Conservation (phyloP, 1,284 basidiomycete genomes). For the Melampsora larici-populina region DNA sequence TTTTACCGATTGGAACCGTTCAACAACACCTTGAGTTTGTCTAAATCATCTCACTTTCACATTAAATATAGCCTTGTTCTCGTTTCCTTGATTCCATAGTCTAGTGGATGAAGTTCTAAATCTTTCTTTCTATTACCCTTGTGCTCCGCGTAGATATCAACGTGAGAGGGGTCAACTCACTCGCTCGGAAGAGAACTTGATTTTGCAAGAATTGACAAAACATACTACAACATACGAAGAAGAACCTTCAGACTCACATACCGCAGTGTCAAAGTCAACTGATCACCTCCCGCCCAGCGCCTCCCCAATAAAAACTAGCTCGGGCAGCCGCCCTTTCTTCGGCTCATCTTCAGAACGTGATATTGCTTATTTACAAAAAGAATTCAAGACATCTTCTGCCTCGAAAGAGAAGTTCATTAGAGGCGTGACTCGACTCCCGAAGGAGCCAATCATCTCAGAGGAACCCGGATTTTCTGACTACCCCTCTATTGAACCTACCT, state of each 20-base stretch:
- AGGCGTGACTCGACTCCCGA: neutral
- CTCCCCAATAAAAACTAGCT: too few relatives aligned
- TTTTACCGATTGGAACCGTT: slow-evolving; percentile 22
- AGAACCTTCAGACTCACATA: slow-evolving; percentile 2
- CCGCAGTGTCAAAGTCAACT: neutral
- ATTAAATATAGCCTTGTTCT: neutral
- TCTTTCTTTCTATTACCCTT: neutral
- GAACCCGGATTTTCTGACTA: neutral
- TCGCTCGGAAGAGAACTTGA: slow-evolving; percentile 15
- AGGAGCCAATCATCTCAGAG: neutral
- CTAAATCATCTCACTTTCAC: neutral
- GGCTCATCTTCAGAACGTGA: neutral
- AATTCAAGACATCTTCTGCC: neutral
- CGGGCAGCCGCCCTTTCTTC: neutral
- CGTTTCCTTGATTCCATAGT: neutral
- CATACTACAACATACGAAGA: slow-evolving; percentile 13
- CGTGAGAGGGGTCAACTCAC: slow-evolving; percentile 25
- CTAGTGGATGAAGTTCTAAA: neutral
- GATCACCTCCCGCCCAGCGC: neutral
- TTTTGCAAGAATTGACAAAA: neutral
- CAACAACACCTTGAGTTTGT: slow-evolving; percentile 14
- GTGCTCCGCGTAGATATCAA: neutral
- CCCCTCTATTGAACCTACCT: neutral
- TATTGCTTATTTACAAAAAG: slow-evolving; percentile 32
- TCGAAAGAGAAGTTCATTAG: neutral